A percentile compares a stretch with the other conserved stretches of the same genome.
These are phyloP conservation scores for Russula sp. DNA, from an alignment of 768 basidiomycete genomes.

Conservation along the genomic window DNA sequence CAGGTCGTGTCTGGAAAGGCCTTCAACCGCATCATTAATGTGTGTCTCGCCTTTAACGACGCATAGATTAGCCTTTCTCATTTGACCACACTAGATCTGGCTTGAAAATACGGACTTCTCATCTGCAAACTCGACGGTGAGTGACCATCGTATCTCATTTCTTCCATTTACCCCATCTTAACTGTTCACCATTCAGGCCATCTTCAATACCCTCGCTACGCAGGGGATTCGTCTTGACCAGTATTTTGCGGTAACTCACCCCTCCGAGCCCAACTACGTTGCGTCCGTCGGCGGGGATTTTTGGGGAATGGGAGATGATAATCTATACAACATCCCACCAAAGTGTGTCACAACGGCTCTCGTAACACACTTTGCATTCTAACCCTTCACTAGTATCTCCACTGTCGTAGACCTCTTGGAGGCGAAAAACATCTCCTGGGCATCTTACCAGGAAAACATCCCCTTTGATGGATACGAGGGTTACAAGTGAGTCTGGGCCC, in stretches of 20 bases:
- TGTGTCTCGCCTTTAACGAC: neutral
- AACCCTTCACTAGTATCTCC: constrained; percentile 38
- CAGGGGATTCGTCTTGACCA: constrained; percentile 48
- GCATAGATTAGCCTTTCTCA: neutral
- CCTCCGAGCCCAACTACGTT: constrained; percentile 62
- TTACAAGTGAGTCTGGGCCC: constrained; percentile 19
- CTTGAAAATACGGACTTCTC: constrained; percentile 61
- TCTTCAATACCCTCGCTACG: constrained; percentile 42
- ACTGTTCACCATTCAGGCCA: constrained; percentile 31
- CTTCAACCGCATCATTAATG: constrained; percentile 48
- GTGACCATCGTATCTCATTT: neutral
- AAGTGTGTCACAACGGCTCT: constrained; percentile 26
- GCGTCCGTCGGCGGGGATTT: constrained; percentile 53
- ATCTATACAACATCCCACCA: constrained; percentile 34
- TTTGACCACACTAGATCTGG: constrained; percentile 45
- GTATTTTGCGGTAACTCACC: constrained; percentile 53
- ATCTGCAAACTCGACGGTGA: constrained; percentile 31
- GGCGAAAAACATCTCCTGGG: constrained; percentile 55
- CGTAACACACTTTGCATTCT: neutral
- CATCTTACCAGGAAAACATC: constrained; percentile 59
- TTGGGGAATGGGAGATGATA: constrained; percentile 49
- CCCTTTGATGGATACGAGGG: constrained; percentile 47
- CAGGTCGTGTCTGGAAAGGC: constrained; percentile 42
- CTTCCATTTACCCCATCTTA: neutral
- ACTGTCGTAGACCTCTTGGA: constrained; percentile 62